Base-by-base conservation (phyloP, 371 early-diverging fungal species). In the Parasitella parasitica region DNA sequence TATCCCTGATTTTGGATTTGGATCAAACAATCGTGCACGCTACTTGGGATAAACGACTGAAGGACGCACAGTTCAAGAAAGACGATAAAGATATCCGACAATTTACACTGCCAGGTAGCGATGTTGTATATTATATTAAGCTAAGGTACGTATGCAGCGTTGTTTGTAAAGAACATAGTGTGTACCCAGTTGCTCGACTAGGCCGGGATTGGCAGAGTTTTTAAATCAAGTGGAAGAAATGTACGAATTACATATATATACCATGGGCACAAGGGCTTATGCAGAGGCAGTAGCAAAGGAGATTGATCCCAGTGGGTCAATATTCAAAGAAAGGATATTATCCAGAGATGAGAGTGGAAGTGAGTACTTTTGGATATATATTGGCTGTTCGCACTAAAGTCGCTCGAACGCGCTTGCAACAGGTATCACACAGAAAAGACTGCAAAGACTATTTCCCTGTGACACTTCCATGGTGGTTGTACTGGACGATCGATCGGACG, bases 11-110 rank as follows among this genome's bases (percentile, higher is more conserved):
- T 38, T 82, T 99, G 24, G 99, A 99, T 82, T 83, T 99, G 50
- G 99, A 99, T 75, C 99, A 97, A 76, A 99, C 99, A 0, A 83
- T 99, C 20, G 90, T 99, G n/a, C 99, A 99, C 61, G 98, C 99
- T 11, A 90, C 94, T 7, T 90, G 90, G 32, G 91, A 95, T 59
- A 84, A 89, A 0, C 86, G 85, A 3, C 89, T 96, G 20, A 90
- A 85, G 4, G 84, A 85, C 41, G 92, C 93, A 91, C 77, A 94
- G 65, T 78, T 77, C 32, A 84, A 94, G 37, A 84, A 90, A 43
- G 77, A 85, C 27, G 73, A 80, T 6, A 72, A 79, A 71, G 93
- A 93, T 64, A 89, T 97, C 8, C 75, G 83, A 53, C 74, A 76
- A 52, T 94, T 97, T 70, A 75, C 73, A 18, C 63, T 97, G n/a